phyloP scores from a whole-genome alignment of 1,284 basidiomycete genomes.

The Rhodotorula sp. region DNA sequence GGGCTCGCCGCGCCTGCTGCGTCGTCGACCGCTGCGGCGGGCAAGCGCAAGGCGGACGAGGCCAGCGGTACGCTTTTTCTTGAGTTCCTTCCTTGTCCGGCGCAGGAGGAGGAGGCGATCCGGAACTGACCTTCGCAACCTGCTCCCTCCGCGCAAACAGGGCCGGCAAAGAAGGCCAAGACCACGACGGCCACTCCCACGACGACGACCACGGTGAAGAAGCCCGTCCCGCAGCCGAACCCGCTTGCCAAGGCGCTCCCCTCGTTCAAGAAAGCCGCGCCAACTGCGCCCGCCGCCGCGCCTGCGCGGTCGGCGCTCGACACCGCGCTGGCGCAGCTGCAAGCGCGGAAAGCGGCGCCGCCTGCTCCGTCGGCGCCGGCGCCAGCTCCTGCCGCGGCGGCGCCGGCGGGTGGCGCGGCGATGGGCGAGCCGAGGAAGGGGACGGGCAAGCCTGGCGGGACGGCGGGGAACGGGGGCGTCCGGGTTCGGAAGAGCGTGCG shows the following conservation, averaged over 20 bases:
- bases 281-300: neutral
- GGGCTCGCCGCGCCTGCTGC: neutral
- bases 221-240: neutral
- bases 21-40: neutral
- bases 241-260: neutral
- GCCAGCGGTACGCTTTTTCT: neutral
- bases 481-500: slow-evolving; percentile 26
- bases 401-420: neutral
- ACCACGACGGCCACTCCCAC: neutral
- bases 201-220: neutral
- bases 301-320: neutral
- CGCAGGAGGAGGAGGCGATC: too few relatives aligned
- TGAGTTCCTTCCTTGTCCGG: neutral
- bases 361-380: neutral
- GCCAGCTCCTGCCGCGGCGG: neutral
- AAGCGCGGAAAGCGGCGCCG: neutral
- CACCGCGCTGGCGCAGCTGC: neutral
- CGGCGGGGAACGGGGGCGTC: neutral
- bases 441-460: neutral
- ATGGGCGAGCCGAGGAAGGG: neutral
- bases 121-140: neutral
- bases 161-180: neutral
- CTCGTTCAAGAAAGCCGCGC: neutral
- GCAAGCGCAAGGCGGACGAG: neutral
- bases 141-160: neutral